Conservation (phyloP, 768 basidiomycete genomes). For the Amanita exitialis region DNA sequence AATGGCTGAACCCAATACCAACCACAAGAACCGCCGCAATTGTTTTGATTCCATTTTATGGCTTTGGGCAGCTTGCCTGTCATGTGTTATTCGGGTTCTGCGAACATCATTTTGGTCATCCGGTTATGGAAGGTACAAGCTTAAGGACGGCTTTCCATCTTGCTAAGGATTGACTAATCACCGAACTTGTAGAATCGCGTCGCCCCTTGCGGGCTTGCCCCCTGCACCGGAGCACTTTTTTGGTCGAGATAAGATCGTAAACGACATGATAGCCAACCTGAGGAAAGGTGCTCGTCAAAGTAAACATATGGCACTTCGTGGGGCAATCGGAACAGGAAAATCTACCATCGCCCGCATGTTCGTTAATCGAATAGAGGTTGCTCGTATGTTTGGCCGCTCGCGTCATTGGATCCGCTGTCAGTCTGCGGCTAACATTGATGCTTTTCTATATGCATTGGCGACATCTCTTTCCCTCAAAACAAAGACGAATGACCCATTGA, state of each 20-base stretch:
- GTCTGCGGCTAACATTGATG: background rate
- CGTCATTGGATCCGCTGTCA: conserved; percentile 1
- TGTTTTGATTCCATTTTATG: background rate
- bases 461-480: background rate
- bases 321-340: background rate
- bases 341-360: background rate
- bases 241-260: background rate
- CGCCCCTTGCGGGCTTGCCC: background rate
- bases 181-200: background rate
- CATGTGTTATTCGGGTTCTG: background rate
- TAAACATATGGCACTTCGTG: background rate
- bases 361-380: background rate
- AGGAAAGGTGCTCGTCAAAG: background rate
- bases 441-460: background rate
- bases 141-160: background rate
- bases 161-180: background rate
- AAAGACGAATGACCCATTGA: background rate
- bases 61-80: background rate
- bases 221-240: background rate
- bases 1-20: background rate
- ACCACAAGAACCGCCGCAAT: too few relatives aligned
- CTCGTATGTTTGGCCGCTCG: background rate
- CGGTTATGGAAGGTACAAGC: background rate
- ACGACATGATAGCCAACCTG: background rate
- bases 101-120: background rate